Base-by-base conservation (phyloP, 1,139 yeast genomes). In the Pichia sp. region DNA sequence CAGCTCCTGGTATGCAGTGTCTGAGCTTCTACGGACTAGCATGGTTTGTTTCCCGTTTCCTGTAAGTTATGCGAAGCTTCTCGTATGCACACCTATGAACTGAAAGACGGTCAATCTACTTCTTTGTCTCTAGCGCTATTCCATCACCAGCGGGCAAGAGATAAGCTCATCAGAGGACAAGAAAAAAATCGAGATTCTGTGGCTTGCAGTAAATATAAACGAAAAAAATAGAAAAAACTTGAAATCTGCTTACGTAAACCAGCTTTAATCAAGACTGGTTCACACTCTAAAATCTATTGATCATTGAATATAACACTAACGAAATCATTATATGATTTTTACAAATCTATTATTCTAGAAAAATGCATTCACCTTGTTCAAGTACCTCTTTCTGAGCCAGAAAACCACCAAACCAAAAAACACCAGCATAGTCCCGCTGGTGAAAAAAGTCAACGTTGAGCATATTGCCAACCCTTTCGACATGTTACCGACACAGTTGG, bases 371-470 rank as follows among this genome's bases (percentile, higher is more conserved):
- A 66, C 65, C 22, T 58, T 60, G 12, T 47, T 41, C 6, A 64
- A 41, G 46, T 63, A 66, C 37, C 47, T 58, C 2, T 49, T 36
- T 48, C 60, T 58, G 19, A 64, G 48, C 10, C 48, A 44, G 44
- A 60, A 58, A 8, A 65, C 58, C 12, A 58, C 25, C 2, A 47
- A 2, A 9, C 66, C 68, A 19, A 60, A 56, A 10, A 52, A 28
- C 7, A 63, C 18, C 43, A 66, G 50, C 3, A 54, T 34, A 2
- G 51, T 16, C 2, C 70, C 69, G 45, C 63, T 59, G 10, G 60
- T 43, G 30, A 66, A 60, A 54, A 66, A 66, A 2, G 70, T 66
- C 25, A 57, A 46, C 2, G 67, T 63, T 2, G 69, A 63, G 52
- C 70, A 66, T 39, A 66, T 63, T n/a, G 60, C 63, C 31, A 64